Conservation (phyloP, 1,139 yeast species). For the Geotrichum cucujoidarum region DNA sequence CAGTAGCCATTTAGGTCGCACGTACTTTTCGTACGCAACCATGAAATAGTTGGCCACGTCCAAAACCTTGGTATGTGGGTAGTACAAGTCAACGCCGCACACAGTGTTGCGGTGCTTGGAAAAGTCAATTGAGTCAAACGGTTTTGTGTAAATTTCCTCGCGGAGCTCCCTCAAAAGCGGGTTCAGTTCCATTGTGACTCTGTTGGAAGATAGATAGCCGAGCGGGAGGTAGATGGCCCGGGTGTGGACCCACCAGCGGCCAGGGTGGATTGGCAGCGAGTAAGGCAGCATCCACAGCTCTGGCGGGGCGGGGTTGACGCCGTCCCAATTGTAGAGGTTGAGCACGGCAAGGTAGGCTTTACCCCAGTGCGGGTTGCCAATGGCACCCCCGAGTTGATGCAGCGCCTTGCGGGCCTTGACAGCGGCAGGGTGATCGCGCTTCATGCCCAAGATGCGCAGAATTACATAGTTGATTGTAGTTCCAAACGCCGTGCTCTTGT, state of each 20-base stretch:
- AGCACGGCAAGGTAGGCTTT: slow-evolving; percentile 82
- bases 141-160: slow-evolving; percentile 65
- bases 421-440: slow-evolving; percentile 70
- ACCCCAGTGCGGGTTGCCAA: slow-evolving; percentile 95
- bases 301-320: slow-evolving; percentile 97
- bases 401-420: slow-evolving; percentile 72
- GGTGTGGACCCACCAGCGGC: slow-evolving; percentile 98
- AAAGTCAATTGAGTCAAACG: slow-evolving; percentile 67
- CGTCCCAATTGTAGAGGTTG: slow-evolving; percentile 87
- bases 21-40: slow-evolving; percentile 57
- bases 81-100: slow-evolving; percentile 87
- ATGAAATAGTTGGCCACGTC: slow-evolving; percentile 59
- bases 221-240: slow-evolving; percentile 86
- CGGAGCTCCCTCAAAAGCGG: slow-evolving; percentile 63
- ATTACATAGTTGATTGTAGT: slow-evolving; percentile 81
- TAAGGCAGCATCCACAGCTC: slow-evolving; percentile 91
- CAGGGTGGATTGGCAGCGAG: slow-evolving; percentile 79
- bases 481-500: slow-evolving; percentile 92
- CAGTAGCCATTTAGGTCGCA: slow-evolving; percentile 72
- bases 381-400: slow-evolving; percentile 77
- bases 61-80: slow-evolving; percentile 75
- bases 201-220: slow-evolving; percentile 68
- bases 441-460: slow-evolving; percentile 71
- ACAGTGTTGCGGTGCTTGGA: slow-evolving; percentile 69
- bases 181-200: slow-evolving; percentile 54